Percentiles rank a stretch among this genome's conserved stretches.
Conservation (phyloP, 306 rosid genomes). For the Trifolium fragiferum region DNA sequence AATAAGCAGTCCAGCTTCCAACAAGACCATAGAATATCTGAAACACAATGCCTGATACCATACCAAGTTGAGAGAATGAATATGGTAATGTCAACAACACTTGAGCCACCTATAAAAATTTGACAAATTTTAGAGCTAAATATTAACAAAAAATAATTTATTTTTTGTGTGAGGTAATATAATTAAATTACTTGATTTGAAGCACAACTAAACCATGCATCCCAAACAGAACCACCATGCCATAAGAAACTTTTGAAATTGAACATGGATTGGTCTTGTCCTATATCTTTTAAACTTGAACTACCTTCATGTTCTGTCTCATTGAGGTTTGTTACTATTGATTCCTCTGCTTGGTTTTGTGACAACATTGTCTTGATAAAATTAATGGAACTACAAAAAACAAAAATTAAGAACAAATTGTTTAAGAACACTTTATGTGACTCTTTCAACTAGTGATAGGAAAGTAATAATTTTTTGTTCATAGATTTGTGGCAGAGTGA, state of each 20-base stretch:
- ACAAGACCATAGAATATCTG: slow-evolving; percentile 82
- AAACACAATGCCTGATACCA: slow-evolving; percentile 77
- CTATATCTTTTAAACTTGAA: slow-evolving; percentile 44
- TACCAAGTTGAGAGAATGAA: slow-evolving; percentile 93
- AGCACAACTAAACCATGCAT: slow-evolving; percentile 98
- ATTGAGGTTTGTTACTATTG: slow-evolving; percentile 63
- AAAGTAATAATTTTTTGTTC: too few species aligned
- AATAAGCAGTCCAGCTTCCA: slow-evolving; percentile 98
- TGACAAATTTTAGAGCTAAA: not conserved
- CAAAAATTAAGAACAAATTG: slow-evolving; percentile 45
- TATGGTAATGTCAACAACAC: slow-evolving; percentile 91
- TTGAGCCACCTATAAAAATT: slow-evolving; percentile 76
- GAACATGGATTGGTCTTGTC: slow-evolving; percentile 51
- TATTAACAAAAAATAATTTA: not conserved
- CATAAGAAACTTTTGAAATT: slow-evolving; percentile 77
- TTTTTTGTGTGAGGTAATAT: not conserved
- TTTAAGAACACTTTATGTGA: too few species aligned
- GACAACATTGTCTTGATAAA: slow-evolving; percentile 62
- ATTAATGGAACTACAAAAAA: too few species aligned
- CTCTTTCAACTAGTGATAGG: too few species aligned
- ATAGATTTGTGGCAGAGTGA: too few species aligned
- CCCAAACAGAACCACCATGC: slow-evolving; percentile 99
- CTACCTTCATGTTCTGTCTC: slow-evolving; percentile 60
- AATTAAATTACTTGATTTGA: slow-evolving; percentile 84
- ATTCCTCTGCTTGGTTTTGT: slow-evolving; percentile 91